Evolutionary conservation across 1,139 yeast species (phyloP).

Genomic region (Candida mesenterica): DNA sequence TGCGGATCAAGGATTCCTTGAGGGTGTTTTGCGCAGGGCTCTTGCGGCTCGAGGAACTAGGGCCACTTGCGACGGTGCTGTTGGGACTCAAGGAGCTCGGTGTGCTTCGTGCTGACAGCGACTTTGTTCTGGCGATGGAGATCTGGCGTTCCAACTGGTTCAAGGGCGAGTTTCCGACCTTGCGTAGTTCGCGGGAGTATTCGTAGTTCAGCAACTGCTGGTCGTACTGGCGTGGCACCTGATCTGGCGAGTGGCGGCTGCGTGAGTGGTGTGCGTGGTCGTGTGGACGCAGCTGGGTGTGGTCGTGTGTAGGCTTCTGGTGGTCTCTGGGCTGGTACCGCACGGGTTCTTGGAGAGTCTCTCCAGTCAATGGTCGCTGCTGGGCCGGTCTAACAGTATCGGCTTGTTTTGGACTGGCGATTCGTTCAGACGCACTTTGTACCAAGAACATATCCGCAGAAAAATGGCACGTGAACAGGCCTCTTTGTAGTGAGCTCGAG

Average conservation of each 20-base stretch:
- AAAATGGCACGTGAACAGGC: no score
- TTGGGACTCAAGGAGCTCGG: neutral
- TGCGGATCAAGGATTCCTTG: neutral
- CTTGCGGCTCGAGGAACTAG: neutral
- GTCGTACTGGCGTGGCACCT: no score
- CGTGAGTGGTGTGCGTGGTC: neutral
- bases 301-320: neutral
- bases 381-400: no score
- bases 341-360: neutral
- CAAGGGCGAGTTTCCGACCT: constrained; percentile 13
- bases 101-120: constrained; percentile 2
- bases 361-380: no score
- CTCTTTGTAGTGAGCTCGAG: no score
- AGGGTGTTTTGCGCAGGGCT: neutral
- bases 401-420: no score
- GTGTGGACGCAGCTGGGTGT: neutral
- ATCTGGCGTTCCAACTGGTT: constrained; percentile 15
- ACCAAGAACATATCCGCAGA: no score
- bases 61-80: neutral
- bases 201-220: no score
- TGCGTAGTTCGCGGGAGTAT: neutral
- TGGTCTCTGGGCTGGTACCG: neutral
- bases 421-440: no score
- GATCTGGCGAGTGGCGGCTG: neutral
- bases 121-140: constrained; percentile 13